Conservation (phyloP, 208 protist genomes). For the Crithidia bombi region DNA sequence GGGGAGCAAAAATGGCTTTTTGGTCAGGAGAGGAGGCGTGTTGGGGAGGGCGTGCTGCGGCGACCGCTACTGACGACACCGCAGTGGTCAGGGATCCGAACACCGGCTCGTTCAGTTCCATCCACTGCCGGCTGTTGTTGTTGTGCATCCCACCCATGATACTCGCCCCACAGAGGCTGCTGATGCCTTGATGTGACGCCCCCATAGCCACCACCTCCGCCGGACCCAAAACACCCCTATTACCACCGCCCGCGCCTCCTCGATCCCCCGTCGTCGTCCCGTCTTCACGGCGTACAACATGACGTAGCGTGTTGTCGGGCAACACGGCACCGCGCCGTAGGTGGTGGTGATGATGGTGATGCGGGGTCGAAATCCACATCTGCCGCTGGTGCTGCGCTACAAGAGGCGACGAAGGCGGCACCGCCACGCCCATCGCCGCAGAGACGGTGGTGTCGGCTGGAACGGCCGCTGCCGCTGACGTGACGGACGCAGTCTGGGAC, state of each 20-base stretch:
- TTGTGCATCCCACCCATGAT: no score
- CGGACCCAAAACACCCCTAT: background rate
- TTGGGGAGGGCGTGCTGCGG: background rate
- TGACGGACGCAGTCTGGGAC: background rate
- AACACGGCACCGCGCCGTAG: constrained; percentile 8
- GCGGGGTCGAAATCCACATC: background rate
- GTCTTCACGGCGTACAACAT: background rate
- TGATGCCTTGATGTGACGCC: background rate
- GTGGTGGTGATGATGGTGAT: constrained; percentile 13
- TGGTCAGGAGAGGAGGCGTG: background rate
- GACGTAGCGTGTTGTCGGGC: background rate
- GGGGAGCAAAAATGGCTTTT: background rate
- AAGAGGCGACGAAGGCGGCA: background rate
- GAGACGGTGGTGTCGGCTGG: background rate
- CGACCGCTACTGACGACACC: background rate
- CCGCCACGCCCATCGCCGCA: no score
- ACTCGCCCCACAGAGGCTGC: no score
- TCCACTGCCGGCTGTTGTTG: background rate
- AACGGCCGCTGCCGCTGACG: background rate
- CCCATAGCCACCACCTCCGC: background rate
- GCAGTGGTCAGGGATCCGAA: no score
- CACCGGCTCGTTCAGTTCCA: background rate
- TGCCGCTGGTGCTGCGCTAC: background rate
- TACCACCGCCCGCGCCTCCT: background rate
- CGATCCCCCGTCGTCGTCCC: no score